phyloP scores from a whole-genome alignment of 352 stramenopile genomes.

The Phytophthora cajani region DNA sequence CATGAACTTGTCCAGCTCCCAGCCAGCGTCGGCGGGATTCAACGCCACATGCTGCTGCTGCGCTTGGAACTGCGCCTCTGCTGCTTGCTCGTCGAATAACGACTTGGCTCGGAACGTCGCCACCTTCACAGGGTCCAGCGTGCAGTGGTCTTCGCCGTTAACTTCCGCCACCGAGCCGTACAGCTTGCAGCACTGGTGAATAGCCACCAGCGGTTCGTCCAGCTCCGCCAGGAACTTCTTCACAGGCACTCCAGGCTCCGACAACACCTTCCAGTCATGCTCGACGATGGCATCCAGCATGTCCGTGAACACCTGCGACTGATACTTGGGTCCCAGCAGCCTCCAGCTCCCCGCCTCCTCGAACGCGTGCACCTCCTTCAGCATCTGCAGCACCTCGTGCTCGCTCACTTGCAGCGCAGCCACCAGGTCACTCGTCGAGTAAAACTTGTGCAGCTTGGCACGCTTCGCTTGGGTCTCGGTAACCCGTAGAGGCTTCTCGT shows the following conservation, averaged over 20 bases:
- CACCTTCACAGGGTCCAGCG: conserved; percentile 65
- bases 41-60: conserved; percentile 37
- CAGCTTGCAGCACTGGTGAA: conserved; percentile 76
- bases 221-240: conserved; percentile 44
- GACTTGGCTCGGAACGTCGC: conserved; percentile 75
- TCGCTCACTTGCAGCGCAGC: conserved; percentile 65
- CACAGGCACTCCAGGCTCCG: conserved; percentile 47
- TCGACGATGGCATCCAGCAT: conserved; percentile 80
- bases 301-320: conserved; percentile 67
- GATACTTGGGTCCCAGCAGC: conserved; percentile 62
- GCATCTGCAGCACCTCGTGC: conserved; percentile 64
- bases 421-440: conserved; percentile 73
- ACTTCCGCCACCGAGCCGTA: conserved; percentile 50
- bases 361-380: conserved; percentile 71
- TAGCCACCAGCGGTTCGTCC: conserved; percentile 55
- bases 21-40: conserved; percentile 46
- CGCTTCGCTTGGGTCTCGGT: conserved; percentile 40
- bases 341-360: conserved; percentile 77
- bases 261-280: conserved; percentile 69
- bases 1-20: conserved; percentile 71
- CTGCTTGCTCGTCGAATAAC: conserved; percentile 71
- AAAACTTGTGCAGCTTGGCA: conserved; percentile 60
- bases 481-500: conserved; percentile 41
- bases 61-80: conserved; percentile 47
- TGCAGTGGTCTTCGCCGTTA: conserved; percentile 43